phyloP scores from a whole-genome alignment of 306 rosid genomes.

The Acacia acuminata region DNA sequence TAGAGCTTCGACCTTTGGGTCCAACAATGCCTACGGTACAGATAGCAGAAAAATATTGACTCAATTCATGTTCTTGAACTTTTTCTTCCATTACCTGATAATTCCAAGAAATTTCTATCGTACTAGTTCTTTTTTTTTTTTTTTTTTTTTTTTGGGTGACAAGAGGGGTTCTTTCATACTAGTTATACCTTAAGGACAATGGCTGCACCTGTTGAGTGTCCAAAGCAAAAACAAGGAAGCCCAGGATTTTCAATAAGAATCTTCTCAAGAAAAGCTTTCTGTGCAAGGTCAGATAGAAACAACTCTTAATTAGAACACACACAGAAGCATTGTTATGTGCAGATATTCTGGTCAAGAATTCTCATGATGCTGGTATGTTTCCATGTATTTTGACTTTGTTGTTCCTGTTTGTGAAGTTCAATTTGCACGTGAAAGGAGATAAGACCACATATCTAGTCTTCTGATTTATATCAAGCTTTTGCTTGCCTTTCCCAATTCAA shows the following conservation, averaged over 20 bases:
- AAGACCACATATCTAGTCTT: too few relatives aligned
- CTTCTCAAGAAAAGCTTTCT: conserved; percentile 81
- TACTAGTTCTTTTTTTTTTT: too few relatives aligned
- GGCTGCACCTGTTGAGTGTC: conserved; percentile 96
- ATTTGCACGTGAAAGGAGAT: too few relatives aligned
- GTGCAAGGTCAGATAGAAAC: conserved; percentile 23
- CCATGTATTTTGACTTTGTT: too few relatives aligned
- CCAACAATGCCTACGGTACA: conserved; percentile 68
- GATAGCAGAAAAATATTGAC: neutral
- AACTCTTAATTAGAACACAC: conserved; percentile 15
- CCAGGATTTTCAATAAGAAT: conserved; percentile 70
- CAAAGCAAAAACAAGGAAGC: conserved; percentile 82
- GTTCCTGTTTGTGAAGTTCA: too few relatives aligned
- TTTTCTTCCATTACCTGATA: neutral
- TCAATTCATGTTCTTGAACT: conserved; percentile 5
- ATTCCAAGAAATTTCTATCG: conserved; percentile 7
- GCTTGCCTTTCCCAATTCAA: too few relatives aligned
- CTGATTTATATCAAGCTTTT: too few relatives aligned
- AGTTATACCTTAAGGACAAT: conserved; percentile 73
- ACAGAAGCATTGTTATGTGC: too few relatives aligned
- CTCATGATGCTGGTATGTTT: too few relatives aligned
- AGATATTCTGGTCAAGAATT: too few relatives aligned
- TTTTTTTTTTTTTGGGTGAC: too few relatives aligned
- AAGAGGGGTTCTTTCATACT: neutral
- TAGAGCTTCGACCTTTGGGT: conserved; percentile 63